Base-by-base conservation (phyloP, 768 basidiomycete genomes). In the Tylopilus rubrobrunneus region DNA sequence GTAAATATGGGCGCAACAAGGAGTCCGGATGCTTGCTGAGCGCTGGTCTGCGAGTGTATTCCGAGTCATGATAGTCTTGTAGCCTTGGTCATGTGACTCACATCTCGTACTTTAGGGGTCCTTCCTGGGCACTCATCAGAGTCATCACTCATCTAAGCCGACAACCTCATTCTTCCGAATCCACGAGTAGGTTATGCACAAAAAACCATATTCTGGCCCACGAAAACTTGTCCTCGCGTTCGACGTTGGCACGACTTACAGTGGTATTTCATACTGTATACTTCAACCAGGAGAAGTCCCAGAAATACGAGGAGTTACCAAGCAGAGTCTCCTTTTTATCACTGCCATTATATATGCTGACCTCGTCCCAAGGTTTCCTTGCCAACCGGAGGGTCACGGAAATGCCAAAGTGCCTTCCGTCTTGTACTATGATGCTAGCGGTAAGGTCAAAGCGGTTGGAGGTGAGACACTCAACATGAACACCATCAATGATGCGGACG, bases 401-500 rank as follows among this genome's bases (percentile, higher is more conserved):
- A 21, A 39, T 39, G 43, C 44, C 50, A 55, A 52, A 46, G 54
- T 52, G 1, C 54, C 54, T 5, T 55, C 54, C 10, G 6, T 55
- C 6, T 17, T 55, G 37, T 55, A 52, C 45, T 55, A 55, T 10
- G 54, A 53, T 8, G 4, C 17, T 7, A 14, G 3, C 1, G 54
- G 54, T 14, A 42, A 46, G 1, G 39, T 55, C 50, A 46, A 21
- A 36, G 54, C 45, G 7, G 31, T 27, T 9, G 53, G 54, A 7
- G 9, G 5, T 3, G 44, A 51, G 12, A 37, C 37, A 2, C 43
- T 52, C 29, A 27, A 4, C 3, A 15, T 7, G 43, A 12, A 41
- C 2, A 29, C 27, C 0, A 19, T 45, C 10, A 10, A 29, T 0
- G 41, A 29, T 4, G 53, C 49, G 2, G 49, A 45, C 12, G 36